phyloP scores from a whole-genome alignment of 148 eudicot species.

The Vaccinium corymbosum region DNA sequence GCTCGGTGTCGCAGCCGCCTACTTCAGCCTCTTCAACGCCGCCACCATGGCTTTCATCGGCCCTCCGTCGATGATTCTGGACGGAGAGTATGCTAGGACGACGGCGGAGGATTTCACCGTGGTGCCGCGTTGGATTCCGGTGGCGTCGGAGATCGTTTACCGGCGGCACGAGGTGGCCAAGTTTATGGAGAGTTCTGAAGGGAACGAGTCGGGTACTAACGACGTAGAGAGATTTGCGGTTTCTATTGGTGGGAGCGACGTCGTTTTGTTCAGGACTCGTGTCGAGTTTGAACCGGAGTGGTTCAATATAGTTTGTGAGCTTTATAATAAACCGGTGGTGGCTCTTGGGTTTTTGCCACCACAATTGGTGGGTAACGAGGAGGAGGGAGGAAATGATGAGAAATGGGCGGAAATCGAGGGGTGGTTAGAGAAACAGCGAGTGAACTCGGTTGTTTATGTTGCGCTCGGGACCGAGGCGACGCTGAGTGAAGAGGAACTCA shows the following conservation, averaged over 20 bases:
- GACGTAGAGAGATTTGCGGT: constrained; percentile 44
- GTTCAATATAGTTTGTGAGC: constrained; percentile 40
- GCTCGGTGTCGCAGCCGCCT: constrained; percentile 37
- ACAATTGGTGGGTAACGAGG: background rate
- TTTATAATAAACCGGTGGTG: constrained; percentile 47
- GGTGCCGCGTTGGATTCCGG: constrained; percentile 49
- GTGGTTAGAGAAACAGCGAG: constrained; percentile 45
- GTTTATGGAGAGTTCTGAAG: constrained; percentile 34
- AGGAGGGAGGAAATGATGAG: background rate
- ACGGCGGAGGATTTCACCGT: constrained; percentile 27
- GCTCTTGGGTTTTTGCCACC: constrained; percentile 56
- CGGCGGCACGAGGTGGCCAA: constrained; percentile 41
- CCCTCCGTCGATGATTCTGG: constrained; percentile 34
- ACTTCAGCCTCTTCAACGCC: constrained; percentile 50
- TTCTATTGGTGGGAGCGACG: constrained; percentile 44
- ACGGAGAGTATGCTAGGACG: constrained; percentile 18
- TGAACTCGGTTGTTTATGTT: constrained; percentile 48
- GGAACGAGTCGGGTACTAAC: constrained; percentile 35
- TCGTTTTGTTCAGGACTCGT: constrained; percentile 46
- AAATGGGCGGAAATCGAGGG: constrained; percentile 31
- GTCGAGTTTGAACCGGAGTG: constrained; percentile 54
- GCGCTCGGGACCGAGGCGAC: constrained; percentile 70
- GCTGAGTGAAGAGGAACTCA: constrained; percentile 36
- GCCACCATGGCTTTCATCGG: constrained; percentile 49
- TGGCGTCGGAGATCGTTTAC: constrained; percentile 26